A percentile compares a stretch with the other conserved stretches of the same genome.
Evolutionary conservation across 169 alveolate species (phyloP).

Genomic region (Pseudocohnilembus persalinus): DNA sequence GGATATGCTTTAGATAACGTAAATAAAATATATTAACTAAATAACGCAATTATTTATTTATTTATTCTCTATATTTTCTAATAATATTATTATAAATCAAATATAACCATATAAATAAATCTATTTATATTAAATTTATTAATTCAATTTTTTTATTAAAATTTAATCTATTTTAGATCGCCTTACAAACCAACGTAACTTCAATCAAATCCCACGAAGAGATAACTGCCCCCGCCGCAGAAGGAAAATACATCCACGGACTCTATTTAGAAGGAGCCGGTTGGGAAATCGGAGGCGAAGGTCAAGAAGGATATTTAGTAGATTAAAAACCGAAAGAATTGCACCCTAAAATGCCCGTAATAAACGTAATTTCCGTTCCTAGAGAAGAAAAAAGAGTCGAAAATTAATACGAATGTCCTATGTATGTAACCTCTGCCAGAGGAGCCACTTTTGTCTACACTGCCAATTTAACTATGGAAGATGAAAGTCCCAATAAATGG

Average conservation of each 20-base stretch:
- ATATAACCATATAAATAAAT: no score
- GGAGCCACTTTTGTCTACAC: constrained; percentile 90
- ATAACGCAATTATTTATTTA: not conserved
- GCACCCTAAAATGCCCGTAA: constrained; percentile 91
- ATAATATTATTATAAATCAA: no score
- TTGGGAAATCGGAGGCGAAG: constrained; percentile 93
- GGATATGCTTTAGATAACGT: constrained; percentile 90
- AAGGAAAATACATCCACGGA: constrained; percentile 91
- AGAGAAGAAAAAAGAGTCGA: constrained; percentile 76
- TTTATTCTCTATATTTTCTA: no score
- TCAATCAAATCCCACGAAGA: constrained; percentile 75
- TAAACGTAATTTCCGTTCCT: constrained; percentile 87
- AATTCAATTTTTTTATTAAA: not conserved
- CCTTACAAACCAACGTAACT: constrained; percentile 70
- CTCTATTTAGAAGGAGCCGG: constrained; percentile 93
- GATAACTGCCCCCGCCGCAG: constrained; percentile 79
- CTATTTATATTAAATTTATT: no score
- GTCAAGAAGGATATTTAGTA: constrained; percentile 89
- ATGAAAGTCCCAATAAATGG: constrained; percentile 91
- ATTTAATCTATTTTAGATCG: constrained; percentile 40
- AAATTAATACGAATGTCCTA: constrained; percentile 92
- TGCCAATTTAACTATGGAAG: constrained; percentile 87
- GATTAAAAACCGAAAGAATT: constrained; percentile 87
- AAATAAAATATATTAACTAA: constrained; percentile 57
- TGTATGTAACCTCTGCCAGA: constrained; percentile 89